A percentile compares a stretch with the other conserved stretches of the same genome.
Evolutionary conservation across 2,329 filamentous ascomycete species (phyloP).

Genomic region (Aureobasidium melanogenum): DNA sequence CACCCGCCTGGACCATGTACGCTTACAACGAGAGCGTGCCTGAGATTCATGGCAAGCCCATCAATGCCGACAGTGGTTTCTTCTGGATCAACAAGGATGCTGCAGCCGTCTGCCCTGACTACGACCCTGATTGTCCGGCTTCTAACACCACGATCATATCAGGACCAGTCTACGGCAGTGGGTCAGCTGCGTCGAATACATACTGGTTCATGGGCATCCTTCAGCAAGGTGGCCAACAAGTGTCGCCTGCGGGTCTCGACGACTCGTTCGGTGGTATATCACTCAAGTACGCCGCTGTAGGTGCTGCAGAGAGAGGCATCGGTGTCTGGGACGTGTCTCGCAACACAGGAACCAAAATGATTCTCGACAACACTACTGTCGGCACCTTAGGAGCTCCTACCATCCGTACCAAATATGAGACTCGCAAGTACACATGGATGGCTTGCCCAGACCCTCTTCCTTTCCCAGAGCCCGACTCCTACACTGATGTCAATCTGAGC

Average conservation of each 20-base stretch:
- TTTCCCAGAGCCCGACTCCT: background rate
- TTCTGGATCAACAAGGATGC: conserved; percentile 3
- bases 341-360: background rate
- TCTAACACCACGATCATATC: conserved; percentile 1
- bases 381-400: background rate
- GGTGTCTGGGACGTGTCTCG: background rate
- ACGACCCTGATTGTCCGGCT: conserved; percentile 4
- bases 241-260: background rate
- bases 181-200: background rate
- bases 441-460: background rate
- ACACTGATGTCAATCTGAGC: background rate
- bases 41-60: conserved; percentile 5
- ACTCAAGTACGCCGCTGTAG: background rate
- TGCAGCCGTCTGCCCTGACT: conserved; percentile 2
- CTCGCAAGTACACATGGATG: background rate
- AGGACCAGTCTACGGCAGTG: background rate
- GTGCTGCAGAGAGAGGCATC: background rate
- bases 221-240: background rate
- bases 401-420: background rate
- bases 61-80: conserved; percentile 5
- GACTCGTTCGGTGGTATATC: background rate
- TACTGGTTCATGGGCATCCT: conserved; percentile 8
- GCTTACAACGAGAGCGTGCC: conserved; percentile 7
- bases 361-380: background rate
- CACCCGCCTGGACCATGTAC: conserved; percentile 4